A percentile compares a stretch with the other conserved stretches of the same genome.
phyloP scores from a whole-genome alignment of 2,329 filamentous ascomycete genomes.

The Chalaropsis thielavioides region DNA sequence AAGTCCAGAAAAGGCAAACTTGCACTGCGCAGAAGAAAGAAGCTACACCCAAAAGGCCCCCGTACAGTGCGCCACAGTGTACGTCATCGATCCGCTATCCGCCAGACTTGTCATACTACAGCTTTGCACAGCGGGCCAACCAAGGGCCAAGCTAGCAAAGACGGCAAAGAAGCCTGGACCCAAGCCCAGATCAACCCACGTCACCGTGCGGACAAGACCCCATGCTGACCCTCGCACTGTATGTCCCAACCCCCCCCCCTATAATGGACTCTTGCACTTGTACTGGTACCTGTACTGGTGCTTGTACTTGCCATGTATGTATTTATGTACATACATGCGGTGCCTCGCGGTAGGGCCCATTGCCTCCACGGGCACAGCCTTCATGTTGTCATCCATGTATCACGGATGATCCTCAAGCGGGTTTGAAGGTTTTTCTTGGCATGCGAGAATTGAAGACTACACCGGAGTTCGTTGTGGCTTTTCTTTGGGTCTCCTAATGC shows the following conservation, averaged over 20 bases:
- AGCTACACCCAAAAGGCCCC: not conserved
- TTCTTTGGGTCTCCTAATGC: not conserved
- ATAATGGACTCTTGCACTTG: too few relatives aligned
- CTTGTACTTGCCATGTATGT: too few relatives aligned
- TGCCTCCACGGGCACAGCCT: not conserved
- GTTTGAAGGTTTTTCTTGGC: not conserved
- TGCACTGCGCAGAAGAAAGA: too few relatives aligned
- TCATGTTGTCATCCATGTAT: conserved; percentile 1
- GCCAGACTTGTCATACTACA: not conserved
- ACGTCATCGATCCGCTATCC: conserved; percentile 3
- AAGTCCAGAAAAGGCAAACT: not conserved
- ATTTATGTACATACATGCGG: not conserved
- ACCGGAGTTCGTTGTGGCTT: not conserved
- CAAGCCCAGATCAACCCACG: too few relatives aligned
- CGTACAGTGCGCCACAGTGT: conserved; percentile 6
- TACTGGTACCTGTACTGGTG: too few relatives aligned
- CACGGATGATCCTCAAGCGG: not conserved
- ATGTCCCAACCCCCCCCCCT: too few relatives aligned
- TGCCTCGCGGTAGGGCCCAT: not conserved
- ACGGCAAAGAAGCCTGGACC: not conserved
- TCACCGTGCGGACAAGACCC: not conserved
- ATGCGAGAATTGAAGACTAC: not conserved
- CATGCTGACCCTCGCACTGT: not conserved
- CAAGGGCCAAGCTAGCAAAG: not conserved
- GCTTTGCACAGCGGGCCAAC: not conserved